phyloP scores from a whole-genome alignment of 768 basidiomycete species.

The Suillus subluteus region DNA sequence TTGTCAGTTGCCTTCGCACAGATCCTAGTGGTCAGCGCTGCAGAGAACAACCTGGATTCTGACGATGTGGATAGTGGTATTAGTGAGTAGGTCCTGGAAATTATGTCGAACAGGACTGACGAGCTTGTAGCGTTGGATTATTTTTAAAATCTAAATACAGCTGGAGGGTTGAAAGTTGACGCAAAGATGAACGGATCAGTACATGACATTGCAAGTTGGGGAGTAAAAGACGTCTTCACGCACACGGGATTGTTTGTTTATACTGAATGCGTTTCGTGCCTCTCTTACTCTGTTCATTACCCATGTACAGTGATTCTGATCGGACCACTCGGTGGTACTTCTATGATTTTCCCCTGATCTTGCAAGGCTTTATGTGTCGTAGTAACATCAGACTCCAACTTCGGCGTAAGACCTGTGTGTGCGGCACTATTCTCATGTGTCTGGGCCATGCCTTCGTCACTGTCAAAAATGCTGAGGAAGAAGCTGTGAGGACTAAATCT shows the following conservation, averaged over 20 bases:
- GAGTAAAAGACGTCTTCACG: neutral
- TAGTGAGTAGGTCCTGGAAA: neutral
- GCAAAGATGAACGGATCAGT: neutral
- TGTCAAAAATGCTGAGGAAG: constrained; percentile 20
- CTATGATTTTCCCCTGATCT: neutral
- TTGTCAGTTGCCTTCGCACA: neutral
- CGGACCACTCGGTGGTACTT: neutral
- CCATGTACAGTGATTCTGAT: neutral
- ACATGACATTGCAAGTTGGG: neutral
- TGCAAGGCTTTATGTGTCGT: neutral
- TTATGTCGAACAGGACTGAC: neutral
- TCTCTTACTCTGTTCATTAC: neutral
- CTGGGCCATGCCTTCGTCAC: neutral
- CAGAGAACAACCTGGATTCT: neutral
- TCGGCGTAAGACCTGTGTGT: constrained; percentile 1
- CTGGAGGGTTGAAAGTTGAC: neutral
- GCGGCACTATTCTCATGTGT: constrained; percentile 3
- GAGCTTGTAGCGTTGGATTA: neutral
- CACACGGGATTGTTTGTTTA: neutral
- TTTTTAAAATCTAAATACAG: neutral
- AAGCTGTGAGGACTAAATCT: neutral
- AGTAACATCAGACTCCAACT: neutral
- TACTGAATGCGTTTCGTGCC: neutral
- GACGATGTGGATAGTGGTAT: neutral
- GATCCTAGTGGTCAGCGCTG: neutral